Conservation (phyloP, 2,329 filamentous ascomycete genomes). For the Aaosphaeria pasadenensis region DNA sequence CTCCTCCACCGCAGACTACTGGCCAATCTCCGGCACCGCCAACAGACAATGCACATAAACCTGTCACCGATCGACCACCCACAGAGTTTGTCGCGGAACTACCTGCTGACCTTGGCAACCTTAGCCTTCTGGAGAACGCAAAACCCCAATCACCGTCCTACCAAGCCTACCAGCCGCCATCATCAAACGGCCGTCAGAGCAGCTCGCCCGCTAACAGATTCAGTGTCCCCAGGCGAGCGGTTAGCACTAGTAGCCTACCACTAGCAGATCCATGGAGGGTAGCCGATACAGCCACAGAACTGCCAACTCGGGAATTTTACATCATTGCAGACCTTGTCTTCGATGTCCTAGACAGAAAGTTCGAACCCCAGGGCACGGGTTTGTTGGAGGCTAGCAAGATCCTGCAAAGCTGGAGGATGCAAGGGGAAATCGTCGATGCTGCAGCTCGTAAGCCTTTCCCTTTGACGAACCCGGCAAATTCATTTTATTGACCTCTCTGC, state of each 20-base stretch:
- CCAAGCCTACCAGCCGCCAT: slow-evolving; percentile 24
- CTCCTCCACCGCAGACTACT: slow-evolving; percentile 15
- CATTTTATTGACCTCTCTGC: neutral
- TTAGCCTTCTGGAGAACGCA: slow-evolving; percentile 14
- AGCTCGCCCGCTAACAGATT: slow-evolving; percentile 14
- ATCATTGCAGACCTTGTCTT: slow-evolving; percentile 34
- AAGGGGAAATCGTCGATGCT: slow-evolving; percentile 20
- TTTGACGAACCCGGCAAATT: slow-evolving; percentile 1
- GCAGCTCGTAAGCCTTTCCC: slow-evolving; percentile 6
- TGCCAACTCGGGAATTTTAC: slow-evolving; percentile 35
- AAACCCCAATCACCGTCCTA: slow-evolving; percentile 15
- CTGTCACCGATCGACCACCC: slow-evolving; percentile 1
- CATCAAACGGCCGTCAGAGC: slow-evolving; percentile 3
- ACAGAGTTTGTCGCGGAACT: slow-evolving; percentile 33
- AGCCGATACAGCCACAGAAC: slow-evolving; percentile 27
- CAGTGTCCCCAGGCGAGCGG: slow-evolving; percentile 24
- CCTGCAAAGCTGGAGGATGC: slow-evolving; percentile 26
- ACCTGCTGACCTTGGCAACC: slow-evolving; percentile 28
- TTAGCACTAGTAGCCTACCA: slow-evolving; percentile 24
- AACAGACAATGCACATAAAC: neutral
- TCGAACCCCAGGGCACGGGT: slow-evolving; percentile 32
- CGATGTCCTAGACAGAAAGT: slow-evolving; percentile 30
- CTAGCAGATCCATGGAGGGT: slow-evolving; percentile 34
- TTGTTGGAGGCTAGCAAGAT: slow-evolving; percentile 33
- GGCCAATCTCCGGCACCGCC: slow-evolving; percentile 5